Evolutionary conservation across 2,329 filamentous ascomycete species (phyloP), one percentile per base, ranked within the genome.

Genomic region (Xylariaceae sp.): DNA sequence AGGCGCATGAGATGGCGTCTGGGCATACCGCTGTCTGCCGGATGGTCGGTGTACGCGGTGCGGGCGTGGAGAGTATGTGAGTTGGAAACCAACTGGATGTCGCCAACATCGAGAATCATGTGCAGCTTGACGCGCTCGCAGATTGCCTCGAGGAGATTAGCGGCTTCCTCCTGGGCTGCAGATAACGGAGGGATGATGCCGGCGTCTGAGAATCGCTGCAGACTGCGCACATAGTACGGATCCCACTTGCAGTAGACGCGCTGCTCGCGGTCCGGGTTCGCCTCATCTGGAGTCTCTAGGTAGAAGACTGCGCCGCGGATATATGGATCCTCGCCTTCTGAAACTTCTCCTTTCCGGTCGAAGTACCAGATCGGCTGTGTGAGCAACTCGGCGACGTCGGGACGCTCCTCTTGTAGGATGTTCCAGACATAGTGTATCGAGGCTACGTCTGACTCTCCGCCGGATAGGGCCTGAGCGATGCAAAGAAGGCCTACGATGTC

Each of bases 301-400:
- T 92, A 95, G 66, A 94, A 84, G 15, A 96, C 84, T 10, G 83
- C 81, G 37, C 87, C 85, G 49, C 81, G 80, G 67, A 90, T 89
- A 75, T 86, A 95, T 59, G 86, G 85, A 57, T 92, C 84, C 73
- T 95, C 81, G 10, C 89, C 90, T 11, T 79, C 76, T 18, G 85
- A 89, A 1, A 83, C 85, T 77, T 96, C 91, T 9, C 91, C 91
- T 77, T 96, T 96, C 57, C 91, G 87, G 74, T 96, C 91, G 73
- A 95, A 93, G 77, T 95, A 94, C 91, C 91, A 96, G 64, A 91
- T 84, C 0, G 91, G 90, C 71, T 87, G 76, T 1, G 88, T 88
- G 56, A 96, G 78, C 4, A 86, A 80, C 72, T 89, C 84, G 0
- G 90, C 87, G 1, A 95, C 87, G 68, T 93, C 90, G 0, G 90